Evolutionary conservation across 2,329 filamentous ascomycete genomes (phyloP), one percentile per base, ranked within the genome.

Genomic region (Colletotrichum filicis): DNA sequence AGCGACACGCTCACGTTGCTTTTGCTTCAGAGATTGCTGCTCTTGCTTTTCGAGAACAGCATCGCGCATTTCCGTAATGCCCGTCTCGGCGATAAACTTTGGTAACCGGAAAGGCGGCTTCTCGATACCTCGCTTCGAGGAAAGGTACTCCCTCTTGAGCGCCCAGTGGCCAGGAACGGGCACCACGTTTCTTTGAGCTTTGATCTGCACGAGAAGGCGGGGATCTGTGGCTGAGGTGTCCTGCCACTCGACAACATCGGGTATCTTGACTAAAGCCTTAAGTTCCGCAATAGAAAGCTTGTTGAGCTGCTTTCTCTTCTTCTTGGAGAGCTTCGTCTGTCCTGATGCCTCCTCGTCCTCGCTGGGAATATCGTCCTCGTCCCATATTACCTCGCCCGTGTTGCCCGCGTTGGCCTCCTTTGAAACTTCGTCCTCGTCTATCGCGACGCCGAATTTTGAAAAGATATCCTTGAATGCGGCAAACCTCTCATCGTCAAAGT

Each of bases 41-140:
- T 95, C 95, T 82, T 98, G 95, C 83, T 99, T 98, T 83, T 98
- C 97, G 58, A 98, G 85, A 0, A 97, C 95, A 3, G 97, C 96
- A 81, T 98, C 97, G 76, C 97, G 92, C 97, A 99, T 99, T 85
- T 98, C 97, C 19, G 95, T 92, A 78, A 99, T 99, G 42, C 97
- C 97, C 2, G 97, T 99, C 80, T 98, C 97, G 78, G 96, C 93
- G 76, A 99, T 99, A 82, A 98, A 99, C 78, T 96, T 97, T 1
- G 97, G 97, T 19, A 99, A 89, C 30, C 94, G 90, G 82, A 98
- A 99, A 0, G 95, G 92, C 0, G 96, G 90, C 84, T 99, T 99
- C 83, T 99, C 97, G 73, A 99, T 94, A 84, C 97, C 97, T 73
- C 97, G 91, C 84, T 99, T 99, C 57, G 95, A 98, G 1, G 96